phyloP scores from a whole-genome alignment of 2,329 filamentous ascomycete species.

The Paramyrothecium roridum region DNA sequence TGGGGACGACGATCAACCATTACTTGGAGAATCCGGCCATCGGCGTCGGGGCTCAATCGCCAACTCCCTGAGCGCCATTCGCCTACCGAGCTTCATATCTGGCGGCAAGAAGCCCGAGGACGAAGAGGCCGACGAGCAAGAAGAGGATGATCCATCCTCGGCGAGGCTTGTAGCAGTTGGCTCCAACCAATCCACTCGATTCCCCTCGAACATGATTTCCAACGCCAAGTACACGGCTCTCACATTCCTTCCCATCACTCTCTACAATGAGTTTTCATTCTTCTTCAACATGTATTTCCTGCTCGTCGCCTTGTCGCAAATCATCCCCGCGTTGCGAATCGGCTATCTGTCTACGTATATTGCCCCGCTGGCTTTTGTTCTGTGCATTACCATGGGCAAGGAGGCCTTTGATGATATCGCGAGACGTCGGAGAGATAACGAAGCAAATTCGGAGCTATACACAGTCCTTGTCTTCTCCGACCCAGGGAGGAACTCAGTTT shows the following conservation, averaged over 20 bases:
- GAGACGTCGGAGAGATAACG: conserved; percentile 78
- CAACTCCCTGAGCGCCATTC: conserved; percentile 43
- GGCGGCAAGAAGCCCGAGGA: conserved; percentile 26
- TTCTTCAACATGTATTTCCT: conserved; percentile 99
- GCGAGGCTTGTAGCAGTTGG: conserved; percentile 77
- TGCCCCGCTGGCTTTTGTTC: conserved; percentile 86
- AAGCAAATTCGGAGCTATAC: conserved; percentile 92
- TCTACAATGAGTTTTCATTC: conserved; percentile 99
- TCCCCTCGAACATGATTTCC: conserved; percentile 86
- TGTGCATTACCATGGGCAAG: conserved; percentile 89
- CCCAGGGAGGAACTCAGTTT: conserved; percentile 34
- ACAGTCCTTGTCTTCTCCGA: conserved; percentile 71
- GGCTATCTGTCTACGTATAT: conserved; percentile 95
- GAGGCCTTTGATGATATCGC: conserved; percentile 94
- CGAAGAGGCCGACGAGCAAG: conserved; percentile 45
- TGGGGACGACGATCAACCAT: conserved; percentile 68
- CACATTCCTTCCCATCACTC: conserved; percentile 88
- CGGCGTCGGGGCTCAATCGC: conserved; percentile 23
- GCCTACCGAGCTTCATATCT: conserved; percentile 67
- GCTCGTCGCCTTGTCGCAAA: conserved; percentile 89
- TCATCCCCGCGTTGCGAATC: conserved; percentile 84
- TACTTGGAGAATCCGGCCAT: conserved; percentile 49
- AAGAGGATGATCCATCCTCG: conserved; percentile 62
- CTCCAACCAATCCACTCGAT: conserved; percentile 67
- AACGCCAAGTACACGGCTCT: conserved; percentile 97